These are phyloP conservation scores for Boletus edulis DNA, from an alignment of 768 basidiomycete genomes.

Conservation along the genomic window DNA sequence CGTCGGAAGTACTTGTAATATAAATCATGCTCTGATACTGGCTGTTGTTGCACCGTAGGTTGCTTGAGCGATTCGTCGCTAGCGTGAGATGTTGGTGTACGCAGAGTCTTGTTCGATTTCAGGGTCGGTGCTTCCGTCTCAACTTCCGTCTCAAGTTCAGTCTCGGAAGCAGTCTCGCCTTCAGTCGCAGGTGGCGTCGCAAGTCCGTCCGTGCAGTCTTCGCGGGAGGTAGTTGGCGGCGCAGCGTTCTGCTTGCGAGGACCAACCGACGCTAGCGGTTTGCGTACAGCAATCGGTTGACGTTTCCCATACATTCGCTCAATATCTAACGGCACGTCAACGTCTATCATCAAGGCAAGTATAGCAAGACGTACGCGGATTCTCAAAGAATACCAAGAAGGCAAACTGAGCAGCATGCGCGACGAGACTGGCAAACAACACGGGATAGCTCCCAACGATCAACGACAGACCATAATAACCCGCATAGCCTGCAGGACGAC, in stretches of 20 bases:
- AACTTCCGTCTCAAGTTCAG: constrained; percentile 60
- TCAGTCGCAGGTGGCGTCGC: constrained; percentile 68
- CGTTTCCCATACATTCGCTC: constrained; percentile 91
- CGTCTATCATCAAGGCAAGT: background rate
- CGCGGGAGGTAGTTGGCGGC: constrained; percentile 12
- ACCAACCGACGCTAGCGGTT: constrained; percentile 47
- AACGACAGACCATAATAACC: constrained; percentile 96
- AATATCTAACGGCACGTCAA: constrained; percentile 57
- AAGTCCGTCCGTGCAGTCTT: constrained; percentile 30
- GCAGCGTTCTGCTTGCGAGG: constrained; percentile 12
- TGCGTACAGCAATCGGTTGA: constrained; percentile 85
- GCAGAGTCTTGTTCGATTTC: constrained; percentile 1
- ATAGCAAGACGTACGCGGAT: constrained; percentile 71
- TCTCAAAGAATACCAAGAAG: constrained; percentile 94
- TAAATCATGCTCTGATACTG: constrained; percentile 81
- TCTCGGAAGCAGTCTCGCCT: constrained; percentile 72
- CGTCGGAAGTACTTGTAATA: constrained; percentile 87
- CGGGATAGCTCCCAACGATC: constrained; percentile 83
- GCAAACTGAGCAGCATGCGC: constrained; percentile 97
- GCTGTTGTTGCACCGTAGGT: background rate
- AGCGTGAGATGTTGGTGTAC: background rate
- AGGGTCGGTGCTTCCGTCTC: constrained; percentile 42
- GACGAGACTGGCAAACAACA: constrained; percentile 89
- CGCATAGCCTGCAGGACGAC: constrained; percentile 67
- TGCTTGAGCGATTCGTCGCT: constrained; percentile 7